Evolutionary conservation across 495 filamentous ascomycete genomes (phyloP).

Genomic region (Penicillium nucicola): DNA sequence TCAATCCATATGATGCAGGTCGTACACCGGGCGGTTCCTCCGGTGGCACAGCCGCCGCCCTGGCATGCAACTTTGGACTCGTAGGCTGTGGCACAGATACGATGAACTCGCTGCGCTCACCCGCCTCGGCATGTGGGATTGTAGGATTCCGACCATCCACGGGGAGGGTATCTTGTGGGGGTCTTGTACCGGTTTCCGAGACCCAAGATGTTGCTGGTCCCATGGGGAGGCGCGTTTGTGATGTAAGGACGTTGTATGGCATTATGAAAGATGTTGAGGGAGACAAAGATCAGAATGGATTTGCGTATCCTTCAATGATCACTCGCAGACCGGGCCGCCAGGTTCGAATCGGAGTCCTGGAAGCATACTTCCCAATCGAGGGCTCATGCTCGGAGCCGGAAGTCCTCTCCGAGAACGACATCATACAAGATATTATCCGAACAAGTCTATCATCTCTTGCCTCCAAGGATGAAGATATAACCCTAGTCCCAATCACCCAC

Average conservation of each 20-base stretch:
- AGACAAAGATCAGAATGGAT: slow-evolving; percentile 29
- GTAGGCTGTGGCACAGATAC: slow-evolving; percentile 62
- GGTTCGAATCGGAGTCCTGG: slow-evolving; percentile 44
- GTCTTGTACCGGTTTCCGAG: slow-evolving; percentile 58
- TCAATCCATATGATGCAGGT: slow-evolving; percentile 60
- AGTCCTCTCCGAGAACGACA: slow-evolving; percentile 53
- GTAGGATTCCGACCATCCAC: slow-evolving; percentile 59
- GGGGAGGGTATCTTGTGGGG: slow-evolving; percentile 50
- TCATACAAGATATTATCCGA: slow-evolving; percentile 48
- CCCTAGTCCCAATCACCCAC: slow-evolving; percentile 33
- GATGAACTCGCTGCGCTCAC: slow-evolving; percentile 59
- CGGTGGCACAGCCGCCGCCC: slow-evolving; percentile 58
- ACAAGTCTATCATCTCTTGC: slow-evolving; percentile 28
- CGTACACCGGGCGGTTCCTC: slow-evolving; percentile 64
- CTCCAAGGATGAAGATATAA: slow-evolving; percentile 8
- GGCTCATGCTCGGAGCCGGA: slow-evolving; percentile 37
- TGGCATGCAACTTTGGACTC: slow-evolving; percentile 57
- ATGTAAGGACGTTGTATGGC: slow-evolving; percentile 52
- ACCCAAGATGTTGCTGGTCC: slow-evolving; percentile 62
- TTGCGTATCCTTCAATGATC: slow-evolving; percentile 20
- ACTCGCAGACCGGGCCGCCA: slow-evolving; percentile 23
- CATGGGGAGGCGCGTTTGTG: slow-evolving; percentile 51
- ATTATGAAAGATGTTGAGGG: slow-evolving; percentile 53
- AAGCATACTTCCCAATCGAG: slow-evolving; percentile 37
- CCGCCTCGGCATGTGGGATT: slow-evolving; percentile 59